Percentiles rank a stretch among this genome's conserved stretches.
phyloP scores from a whole-genome alignment of 768 basidiomycete genomes.

The Lentinula raphanica region DNA sequence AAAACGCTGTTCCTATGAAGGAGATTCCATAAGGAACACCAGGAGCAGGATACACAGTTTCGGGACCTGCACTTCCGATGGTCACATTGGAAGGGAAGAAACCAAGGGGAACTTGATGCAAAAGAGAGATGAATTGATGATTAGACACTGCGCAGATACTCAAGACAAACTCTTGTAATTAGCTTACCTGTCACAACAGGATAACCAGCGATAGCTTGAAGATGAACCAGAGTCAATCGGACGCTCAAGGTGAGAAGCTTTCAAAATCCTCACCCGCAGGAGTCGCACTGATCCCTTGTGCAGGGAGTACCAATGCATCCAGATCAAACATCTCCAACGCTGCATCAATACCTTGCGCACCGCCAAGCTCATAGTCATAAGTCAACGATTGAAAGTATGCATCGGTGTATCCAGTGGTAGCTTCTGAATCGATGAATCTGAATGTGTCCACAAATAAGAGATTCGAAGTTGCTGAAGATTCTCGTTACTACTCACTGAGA shows the following conservation, averaged over 20 bases:
- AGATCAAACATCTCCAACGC: conserved; percentile 39
- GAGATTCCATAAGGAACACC: conserved; percentile 51
- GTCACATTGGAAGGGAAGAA: conserved; percentile 50
- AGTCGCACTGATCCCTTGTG: conserved; percentile 28
- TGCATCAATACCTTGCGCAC: conserved; percentile 49
- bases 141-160: too few relatives aligned
- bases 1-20: conserved; percentile 58
- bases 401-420: conserved; percentile 37
- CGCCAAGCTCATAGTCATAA: conserved; percentile 33
- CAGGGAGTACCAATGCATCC: conserved; percentile 44
- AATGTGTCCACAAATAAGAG: conserved; percentile 33
- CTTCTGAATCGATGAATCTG: conserved; percentile 33
- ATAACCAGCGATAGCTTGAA: conserved; percentile 53
- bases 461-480: too few relatives aligned
- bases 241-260: too few relatives aligned
- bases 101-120: conserved; percentile 46
- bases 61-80: conserved; percentile 24
- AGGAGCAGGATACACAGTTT: conserved; percentile 46
- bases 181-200: conserved; percentile 56
- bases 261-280: conserved; percentile 24
- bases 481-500: background rate
- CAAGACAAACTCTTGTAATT: too few relatives aligned
- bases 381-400: conserved; percentile 38
- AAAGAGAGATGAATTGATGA: too few relatives aligned
- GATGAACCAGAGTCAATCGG: background rate